Conservation (phyloP, 192 early-diverging fungal species). For the Coemansia sp. region DNA sequence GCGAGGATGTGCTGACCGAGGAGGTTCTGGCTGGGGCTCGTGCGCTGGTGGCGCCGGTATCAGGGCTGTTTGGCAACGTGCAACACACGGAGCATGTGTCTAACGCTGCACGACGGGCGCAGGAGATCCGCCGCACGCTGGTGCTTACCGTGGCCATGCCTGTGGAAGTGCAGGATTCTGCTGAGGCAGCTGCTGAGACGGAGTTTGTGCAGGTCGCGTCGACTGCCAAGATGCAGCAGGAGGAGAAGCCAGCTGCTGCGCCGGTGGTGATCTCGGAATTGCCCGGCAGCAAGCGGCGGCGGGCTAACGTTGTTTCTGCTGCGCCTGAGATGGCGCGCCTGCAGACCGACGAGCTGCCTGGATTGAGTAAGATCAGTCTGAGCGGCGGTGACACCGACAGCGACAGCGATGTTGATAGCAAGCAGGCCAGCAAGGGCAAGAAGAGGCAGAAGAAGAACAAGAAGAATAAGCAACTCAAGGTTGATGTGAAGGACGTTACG, state of each 20-base stretch:
- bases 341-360: constrained; percentile 8
- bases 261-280: constrained; percentile 36
- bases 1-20: constrained; percentile 17
- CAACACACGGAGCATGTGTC: not conserved
- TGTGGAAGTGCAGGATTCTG: constrained; percentile 5
- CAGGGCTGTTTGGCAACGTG: constrained; percentile 28
- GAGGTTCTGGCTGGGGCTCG: constrained; percentile 10
- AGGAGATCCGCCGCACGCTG: constrained; percentile 28
- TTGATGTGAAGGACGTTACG: too few species aligned
- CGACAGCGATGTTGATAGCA: not conserved
- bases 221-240: not conserved
- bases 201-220: constrained; percentile 1
- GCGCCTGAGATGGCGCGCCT: not conserved
- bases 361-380: constrained; percentile 20
- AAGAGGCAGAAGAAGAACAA: constrained; percentile 1
- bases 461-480: too few species aligned
- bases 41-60: constrained; percentile 10
- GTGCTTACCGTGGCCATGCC: constrained; percentile 31
- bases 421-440: constrained; percentile 3
- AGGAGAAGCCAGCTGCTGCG: constrained; percentile 7
- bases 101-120: constrained; percentile 9
- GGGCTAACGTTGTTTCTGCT: not conserved
- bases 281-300: constrained; percentile 13
- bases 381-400: constrained; percentile 5
- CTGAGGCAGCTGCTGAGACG: not conserved